Evolutionary conservation across 768 basidiomycete genomes (phyloP).

Genomic region (Leccinum uliginosum): DNA sequence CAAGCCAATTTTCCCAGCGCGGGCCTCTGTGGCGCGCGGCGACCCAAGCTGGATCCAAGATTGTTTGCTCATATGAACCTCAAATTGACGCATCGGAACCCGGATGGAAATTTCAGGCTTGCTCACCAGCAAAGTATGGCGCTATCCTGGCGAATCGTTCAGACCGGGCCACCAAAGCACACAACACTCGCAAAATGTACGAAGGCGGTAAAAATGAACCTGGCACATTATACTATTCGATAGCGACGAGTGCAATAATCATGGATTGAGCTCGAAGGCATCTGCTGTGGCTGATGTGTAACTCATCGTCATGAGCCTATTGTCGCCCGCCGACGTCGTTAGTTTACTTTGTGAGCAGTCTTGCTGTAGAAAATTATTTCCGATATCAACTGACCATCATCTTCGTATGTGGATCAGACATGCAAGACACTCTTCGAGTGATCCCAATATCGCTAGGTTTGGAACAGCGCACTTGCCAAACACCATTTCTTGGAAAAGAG

Average conservation of each 20-base stretch:
- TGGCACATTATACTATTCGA: not conserved
- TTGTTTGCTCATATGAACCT: too few relatives aligned
- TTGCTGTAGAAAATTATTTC: not conserved
- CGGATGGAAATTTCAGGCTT: constrained; percentile 6
- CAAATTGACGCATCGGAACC: too few relatives aligned
- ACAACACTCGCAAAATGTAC: constrained; percentile 3
- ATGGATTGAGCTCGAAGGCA: too few relatives aligned
- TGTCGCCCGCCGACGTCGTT: constrained; percentile 24
- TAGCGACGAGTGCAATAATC: not conserved
- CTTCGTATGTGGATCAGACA: constrained; percentile 11
- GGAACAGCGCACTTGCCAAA: constrained; percentile 20
- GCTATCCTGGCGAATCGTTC: constrained; percentile 17
- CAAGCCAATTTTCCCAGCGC: constrained; percentile 34
- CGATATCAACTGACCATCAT: not conserved
- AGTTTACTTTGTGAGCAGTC: constrained; percentile 21
- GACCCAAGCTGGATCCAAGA: constrained; percentile 36
- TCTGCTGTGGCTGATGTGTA: constrained; percentile 14
- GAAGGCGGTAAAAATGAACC: constrained; percentile 7
- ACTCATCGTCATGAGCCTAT: constrained; percentile 26
- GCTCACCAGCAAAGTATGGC: constrained; percentile 12
- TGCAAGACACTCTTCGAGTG: constrained; percentile 23
- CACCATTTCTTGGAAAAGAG: constrained; percentile 22
- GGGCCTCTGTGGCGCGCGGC: constrained; percentile 31
- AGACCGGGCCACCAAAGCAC: not conserved
- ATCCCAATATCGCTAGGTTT: constrained; percentile 23